phyloP scores from a whole-genome alignment of 2,329 filamentous ascomycete genomes.

The Bipolaris oryzae region DNA sequence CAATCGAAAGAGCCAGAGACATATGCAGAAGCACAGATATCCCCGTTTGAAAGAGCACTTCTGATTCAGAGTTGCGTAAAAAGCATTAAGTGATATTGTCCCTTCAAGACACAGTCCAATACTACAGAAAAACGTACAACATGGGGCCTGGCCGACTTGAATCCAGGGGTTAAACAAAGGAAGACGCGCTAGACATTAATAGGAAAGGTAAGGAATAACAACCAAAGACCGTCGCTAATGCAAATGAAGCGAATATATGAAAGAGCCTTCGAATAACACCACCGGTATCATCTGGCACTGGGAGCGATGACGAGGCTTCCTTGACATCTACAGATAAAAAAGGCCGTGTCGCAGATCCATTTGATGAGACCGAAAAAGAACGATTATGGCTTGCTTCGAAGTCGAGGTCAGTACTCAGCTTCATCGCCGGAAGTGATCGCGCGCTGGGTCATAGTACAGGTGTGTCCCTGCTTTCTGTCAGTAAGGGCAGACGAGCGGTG shows the following conservation, averaged over 20 bases:
- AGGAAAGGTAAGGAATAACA: not conserved
- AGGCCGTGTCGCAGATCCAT: conserved; percentile 4
- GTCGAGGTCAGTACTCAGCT: not conserved
- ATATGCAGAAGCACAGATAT: not conserved
- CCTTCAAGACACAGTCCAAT: not conserved
- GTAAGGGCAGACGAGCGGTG: not conserved
- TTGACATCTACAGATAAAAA: conserved; percentile 31
- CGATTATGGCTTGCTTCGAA: not conserved
- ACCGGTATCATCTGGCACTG: conserved; percentile 12
- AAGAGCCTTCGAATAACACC: conserved; percentile 1
- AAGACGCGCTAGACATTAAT: not conserved
- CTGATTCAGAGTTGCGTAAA: not conserved
- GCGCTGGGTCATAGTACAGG: conserved; percentile 35
- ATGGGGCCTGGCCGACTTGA: not conserved
- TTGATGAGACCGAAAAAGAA: not conserved
- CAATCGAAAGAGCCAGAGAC: not conserved
- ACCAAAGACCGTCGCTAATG: not conserved
- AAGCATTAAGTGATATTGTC: not conserved
- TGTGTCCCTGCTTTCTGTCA: conserved; percentile 16
- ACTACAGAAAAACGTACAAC: not conserved
- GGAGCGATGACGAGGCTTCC: conserved; percentile 2
- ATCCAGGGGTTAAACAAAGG: not conserved
- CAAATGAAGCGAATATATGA: not conserved
- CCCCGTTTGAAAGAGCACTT: not conserved
- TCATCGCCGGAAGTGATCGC: conserved; percentile 26